A percentile compares a stretch with the other conserved stretches of the same genome.
Evolutionary conservation across 1,284 basidiomycete genomes (phyloP).

Genomic region (Austroboletus niveus): DNA sequence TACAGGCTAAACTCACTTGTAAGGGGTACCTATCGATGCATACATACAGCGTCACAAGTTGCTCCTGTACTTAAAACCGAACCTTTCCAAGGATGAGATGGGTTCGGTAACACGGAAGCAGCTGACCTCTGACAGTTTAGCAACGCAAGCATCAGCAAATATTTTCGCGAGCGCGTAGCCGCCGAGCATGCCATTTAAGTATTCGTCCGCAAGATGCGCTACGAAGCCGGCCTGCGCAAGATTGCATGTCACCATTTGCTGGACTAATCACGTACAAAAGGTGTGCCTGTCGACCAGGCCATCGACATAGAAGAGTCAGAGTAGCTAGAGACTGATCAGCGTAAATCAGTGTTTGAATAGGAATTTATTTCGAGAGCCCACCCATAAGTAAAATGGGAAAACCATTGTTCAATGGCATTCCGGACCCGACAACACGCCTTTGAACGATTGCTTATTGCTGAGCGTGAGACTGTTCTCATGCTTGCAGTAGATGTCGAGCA

Average conservation of each 20-base stretch:
- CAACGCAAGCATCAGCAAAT: constrained; percentile 65
- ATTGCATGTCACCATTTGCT: constrained; percentile 74
- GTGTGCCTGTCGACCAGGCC: constrained; percentile 80
- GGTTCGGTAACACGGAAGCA: background rate
- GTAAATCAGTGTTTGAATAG: constrained; percentile 5
- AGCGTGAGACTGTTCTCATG: no score
- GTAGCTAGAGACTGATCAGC: constrained; percentile 59
- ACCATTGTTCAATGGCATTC: constrained; percentile 73
- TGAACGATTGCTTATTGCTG: constrained; percentile 64
- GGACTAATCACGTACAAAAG: constrained; percentile 82
- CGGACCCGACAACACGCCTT: constrained; percentile 68
- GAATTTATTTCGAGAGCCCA: constrained; percentile 34
- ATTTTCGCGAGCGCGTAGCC: constrained; percentile 64
- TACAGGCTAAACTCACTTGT: constrained; percentile 43
- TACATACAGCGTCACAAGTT: constrained; percentile 57
- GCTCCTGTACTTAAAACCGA: constrained; percentile 47
- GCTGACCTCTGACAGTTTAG: constrained; percentile 68
- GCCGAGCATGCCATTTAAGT: constrained; percentile 69
- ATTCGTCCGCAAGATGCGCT: constrained; percentile 75
- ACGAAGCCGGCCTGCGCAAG: constrained; percentile 86
- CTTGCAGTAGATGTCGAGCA: no score
- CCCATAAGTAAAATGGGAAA: constrained; percentile 80
- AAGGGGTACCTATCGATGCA: constrained; percentile 49
- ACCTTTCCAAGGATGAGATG: constrained; percentile 41
- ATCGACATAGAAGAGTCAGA: constrained; percentile 78